Evolutionary conservation across 179 eudicot species (phyloP).

Genomic region (Beta corolliflora): DNA sequence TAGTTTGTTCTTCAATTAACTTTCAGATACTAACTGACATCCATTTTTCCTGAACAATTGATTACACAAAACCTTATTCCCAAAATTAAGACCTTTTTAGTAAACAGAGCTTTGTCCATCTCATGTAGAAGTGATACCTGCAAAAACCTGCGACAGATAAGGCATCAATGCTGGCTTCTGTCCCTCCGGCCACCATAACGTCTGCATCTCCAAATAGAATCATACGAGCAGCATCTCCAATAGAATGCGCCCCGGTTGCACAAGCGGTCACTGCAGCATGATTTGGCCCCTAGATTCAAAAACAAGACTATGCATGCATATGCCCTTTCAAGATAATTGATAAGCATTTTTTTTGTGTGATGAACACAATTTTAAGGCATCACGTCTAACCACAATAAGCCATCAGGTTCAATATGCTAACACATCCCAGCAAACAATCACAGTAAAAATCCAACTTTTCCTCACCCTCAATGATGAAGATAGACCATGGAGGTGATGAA

Average conservation of each 20-base stretch:
- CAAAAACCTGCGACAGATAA: slow-evolving; percentile 95
- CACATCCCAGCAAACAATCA: background rate
- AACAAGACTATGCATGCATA: slow-evolving; percentile 52
- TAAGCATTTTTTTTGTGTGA: background rate
- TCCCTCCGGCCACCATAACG: slow-evolving; percentile 99
- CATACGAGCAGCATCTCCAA: slow-evolving; percentile 99
- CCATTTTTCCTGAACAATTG: background rate
- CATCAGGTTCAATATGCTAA: slow-evolving; percentile 7
- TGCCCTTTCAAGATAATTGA: slow-evolving; percentile 16
- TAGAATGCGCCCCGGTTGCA: slow-evolving; percentile 97
- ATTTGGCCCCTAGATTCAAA: slow-evolving; percentile 96
- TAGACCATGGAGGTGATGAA: background rate
- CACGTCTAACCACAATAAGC: background rate
- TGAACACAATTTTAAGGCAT: background rate
- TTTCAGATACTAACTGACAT: background rate
- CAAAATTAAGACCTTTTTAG: background rate
- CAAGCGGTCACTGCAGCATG: slow-evolving; percentile 99
- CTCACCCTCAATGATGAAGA: background rate
- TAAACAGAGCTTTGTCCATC: background rate
- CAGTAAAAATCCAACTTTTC: background rate
- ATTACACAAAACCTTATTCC: background rate
- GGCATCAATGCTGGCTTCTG: slow-evolving; percentile 97
- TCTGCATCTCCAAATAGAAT: slow-evolving; percentile 95
- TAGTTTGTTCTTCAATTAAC: slow-evolving; percentile 2
- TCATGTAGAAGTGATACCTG: slow-evolving; percentile 49